phyloP scores from a whole-genome alignment of 2,329 filamentous ascomycete species.

The Cyphellophora europaea region DNA sequence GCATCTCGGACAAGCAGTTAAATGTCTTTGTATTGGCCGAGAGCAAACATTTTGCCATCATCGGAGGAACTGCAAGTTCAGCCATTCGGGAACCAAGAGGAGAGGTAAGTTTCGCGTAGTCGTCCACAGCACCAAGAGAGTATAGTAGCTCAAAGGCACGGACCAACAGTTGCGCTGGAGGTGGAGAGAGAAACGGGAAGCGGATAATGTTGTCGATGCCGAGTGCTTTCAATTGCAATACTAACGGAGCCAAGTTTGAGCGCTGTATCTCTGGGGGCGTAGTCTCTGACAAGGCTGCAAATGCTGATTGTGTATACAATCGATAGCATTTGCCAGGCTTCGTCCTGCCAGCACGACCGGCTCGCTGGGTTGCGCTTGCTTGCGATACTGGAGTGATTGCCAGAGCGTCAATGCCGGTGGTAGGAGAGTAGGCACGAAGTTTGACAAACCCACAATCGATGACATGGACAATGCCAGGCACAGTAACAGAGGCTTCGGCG shows the following conservation, averaged over 20 bases:
- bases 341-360: slow-evolving; percentile 81
- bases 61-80: slow-evolving; percentile 84
- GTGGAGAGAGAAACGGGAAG: slow-evolving; percentile 81
- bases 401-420: slow-evolving; percentile 77
- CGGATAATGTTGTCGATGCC: slow-evolving; percentile 90
- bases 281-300: slow-evolving; percentile 54
- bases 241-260: slow-evolving; percentile 76
- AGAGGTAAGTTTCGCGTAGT: slow-evolving; percentile 80
- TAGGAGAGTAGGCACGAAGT: slow-evolving; percentile 73
- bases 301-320: slow-evolving; percentile 73
- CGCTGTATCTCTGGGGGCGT: slow-evolving; percentile 87
- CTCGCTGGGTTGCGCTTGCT: slow-evolving; percentile 84
- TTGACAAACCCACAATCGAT: slow-evolving; percentile 89
- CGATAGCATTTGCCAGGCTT: slow-evolving; percentile 89
- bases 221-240: slow-evolving; percentile 87
- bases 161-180: slow-evolving; percentile 73
- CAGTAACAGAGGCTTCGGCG: slow-evolving; percentile 90
- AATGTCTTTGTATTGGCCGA: slow-evolving; percentile 51
- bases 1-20: slow-evolving; percentile 71
- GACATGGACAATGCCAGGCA: slow-evolving; percentile 84
- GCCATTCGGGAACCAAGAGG: slow-evolving; percentile 88
- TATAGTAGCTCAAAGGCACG: slow-evolving; percentile 83
- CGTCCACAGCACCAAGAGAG: slow-evolving; percentile 75
- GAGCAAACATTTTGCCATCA: slow-evolving; percentile 86
- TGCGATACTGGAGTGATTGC: slow-evolving; percentile 76